A percentile compares a stretch with the other conserved stretches of the same genome.
phyloP scores from a whole-genome alignment of 768 basidiomycete species.

The Suillus alpinus region DNA sequence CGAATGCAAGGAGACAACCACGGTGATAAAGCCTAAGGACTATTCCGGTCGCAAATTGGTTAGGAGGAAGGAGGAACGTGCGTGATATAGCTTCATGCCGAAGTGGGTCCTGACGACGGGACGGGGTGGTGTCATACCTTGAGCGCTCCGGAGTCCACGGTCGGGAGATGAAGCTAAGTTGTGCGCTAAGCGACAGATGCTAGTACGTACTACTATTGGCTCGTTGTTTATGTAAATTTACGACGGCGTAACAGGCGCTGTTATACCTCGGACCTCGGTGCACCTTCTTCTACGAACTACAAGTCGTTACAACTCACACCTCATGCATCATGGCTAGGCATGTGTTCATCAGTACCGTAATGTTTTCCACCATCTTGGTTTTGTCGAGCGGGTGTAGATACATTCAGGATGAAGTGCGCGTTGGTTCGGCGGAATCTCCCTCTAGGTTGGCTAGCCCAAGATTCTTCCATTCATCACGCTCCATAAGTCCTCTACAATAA shows the following conservation, averaged over 20 bases:
- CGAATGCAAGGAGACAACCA: neutral
- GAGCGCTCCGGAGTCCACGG: neutral
- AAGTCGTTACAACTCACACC: neutral
- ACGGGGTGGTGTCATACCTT: neutral
- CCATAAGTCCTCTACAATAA: slow-evolving; percentile 75
- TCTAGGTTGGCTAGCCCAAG: slow-evolving; percentile 66
- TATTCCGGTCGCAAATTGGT: neutral
- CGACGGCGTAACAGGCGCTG: neutral
- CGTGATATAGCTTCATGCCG: neutral
- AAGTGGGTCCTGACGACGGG: neutral
- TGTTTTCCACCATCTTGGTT: neutral
- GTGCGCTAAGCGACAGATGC: neutral
- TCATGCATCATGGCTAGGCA: neutral
- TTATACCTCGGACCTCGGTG: neutral
- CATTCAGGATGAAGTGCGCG: neutral
- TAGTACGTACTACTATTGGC: no score
- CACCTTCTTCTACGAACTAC: neutral
- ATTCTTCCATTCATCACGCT: slow-evolving; percentile 82
- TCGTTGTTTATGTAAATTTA: neutral
- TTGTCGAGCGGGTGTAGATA: neutral
- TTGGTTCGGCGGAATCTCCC: neutral
- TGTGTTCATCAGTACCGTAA: neutral
- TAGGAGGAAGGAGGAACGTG: neutral
- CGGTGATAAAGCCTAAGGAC: neutral
- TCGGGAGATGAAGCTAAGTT: neutral